Conservation (phyloP, 768 basidiomycete genomes). For the Mycena sanguinolenta region DNA sequence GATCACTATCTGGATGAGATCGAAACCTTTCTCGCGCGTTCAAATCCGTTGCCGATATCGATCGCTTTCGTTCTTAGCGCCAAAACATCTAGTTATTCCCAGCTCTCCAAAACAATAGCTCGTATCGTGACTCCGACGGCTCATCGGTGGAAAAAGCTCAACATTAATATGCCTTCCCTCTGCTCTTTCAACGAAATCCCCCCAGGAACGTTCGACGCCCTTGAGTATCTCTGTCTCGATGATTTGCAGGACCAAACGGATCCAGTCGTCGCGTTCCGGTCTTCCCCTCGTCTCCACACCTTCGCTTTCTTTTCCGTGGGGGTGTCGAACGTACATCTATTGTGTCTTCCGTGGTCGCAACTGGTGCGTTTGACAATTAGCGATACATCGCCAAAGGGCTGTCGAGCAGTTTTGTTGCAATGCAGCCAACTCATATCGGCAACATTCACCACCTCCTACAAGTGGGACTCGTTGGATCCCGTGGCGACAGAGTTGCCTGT, state of each 20-base stretch:
- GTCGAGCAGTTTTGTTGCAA: conserved; percentile 10
- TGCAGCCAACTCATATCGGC: conserved; percentile 16
- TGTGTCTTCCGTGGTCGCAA: conserved; percentile 19
- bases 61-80: not conserved
- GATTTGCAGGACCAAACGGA: not conserved
- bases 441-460: not conserved
- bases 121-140: too few relatives aligned
- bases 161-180: not conserved
- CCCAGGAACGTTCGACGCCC: conserved; percentile 3
- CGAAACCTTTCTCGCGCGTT: too few relatives aligned
- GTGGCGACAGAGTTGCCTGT: not conserved
- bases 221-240: not conserved
- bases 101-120: too few relatives aligned
- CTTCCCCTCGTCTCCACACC: conserved; percentile 11
- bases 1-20: not conserved
- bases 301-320: not conserved
- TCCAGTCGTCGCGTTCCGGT: too few relatives aligned
- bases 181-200: not conserved
- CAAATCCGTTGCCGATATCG: not conserved
- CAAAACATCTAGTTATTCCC: too few relatives aligned
- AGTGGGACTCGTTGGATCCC: not conserved
- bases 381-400: not conserved
- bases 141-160: conserved; percentile 3
- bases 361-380: not conserved
- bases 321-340: not conserved